A percentile compares a stretch with the other conserved stretches of the same genome.
Evolutionary conservation across 2,329 filamentous ascomycete genomes (phyloP).

Genomic region (Biscogniauxia sp.): DNA sequence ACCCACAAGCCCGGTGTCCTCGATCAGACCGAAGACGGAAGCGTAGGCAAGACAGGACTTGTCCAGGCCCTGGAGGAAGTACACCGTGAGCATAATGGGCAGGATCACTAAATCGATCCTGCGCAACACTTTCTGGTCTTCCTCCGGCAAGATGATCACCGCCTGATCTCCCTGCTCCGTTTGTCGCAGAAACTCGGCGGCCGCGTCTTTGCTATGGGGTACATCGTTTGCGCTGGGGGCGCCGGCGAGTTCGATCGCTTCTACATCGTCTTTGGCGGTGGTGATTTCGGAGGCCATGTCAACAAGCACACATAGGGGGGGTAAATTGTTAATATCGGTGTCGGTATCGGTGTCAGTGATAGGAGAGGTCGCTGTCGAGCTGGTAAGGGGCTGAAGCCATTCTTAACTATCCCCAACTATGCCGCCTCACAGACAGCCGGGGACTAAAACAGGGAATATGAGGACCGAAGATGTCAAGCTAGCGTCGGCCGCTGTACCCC

Average conservation of each 20-base stretch:
- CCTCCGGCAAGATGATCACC: neutral
- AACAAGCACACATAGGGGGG: neutral
- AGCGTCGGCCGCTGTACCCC: neutral
- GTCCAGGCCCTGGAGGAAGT: conserved; percentile 62
- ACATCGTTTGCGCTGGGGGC: neutral
- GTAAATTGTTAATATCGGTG: neutral
- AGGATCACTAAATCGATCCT: neutral
- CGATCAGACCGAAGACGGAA: conserved; percentile 61
- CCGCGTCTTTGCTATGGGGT: neutral
- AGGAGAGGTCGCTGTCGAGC: neutral
- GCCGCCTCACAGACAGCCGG: neutral
- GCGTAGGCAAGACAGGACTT: conserved; percentile 61
- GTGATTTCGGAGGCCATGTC: neutral
- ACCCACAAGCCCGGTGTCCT: conserved; percentile 55
- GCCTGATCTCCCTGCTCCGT: neutral
- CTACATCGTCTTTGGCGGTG: neutral
- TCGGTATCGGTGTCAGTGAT: neutral
- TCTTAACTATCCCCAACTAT: neutral
- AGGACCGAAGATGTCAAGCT: neutral
- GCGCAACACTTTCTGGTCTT: neutral
- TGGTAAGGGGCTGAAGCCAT: neutral
- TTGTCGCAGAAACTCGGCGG: neutral
- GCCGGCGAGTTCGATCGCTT: neutral
- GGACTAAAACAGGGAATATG: neutral
- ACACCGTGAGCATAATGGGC: conserved; percentile 38